Evolutionary conservation across 2,329 filamentous ascomycete species (phyloP).

Genomic region (Drechslerella stenobrocha): DNA sequence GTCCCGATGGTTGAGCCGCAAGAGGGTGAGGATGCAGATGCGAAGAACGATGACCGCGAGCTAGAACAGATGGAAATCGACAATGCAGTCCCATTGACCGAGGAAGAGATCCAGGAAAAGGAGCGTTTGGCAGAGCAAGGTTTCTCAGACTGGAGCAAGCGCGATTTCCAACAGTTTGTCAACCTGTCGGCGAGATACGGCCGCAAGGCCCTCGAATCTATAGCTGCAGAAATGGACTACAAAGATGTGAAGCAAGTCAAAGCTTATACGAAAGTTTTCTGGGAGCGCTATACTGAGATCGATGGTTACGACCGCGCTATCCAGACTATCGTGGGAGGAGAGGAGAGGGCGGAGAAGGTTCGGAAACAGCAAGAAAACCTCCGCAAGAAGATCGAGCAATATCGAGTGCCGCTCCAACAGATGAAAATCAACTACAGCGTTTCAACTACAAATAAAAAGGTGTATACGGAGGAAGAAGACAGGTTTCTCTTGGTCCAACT

Average conservation of each 20-base stretch:
- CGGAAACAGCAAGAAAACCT: conserved; percentile 92
- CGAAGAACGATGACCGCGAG: conserved; percentile 81
- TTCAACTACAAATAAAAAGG: conserved; percentile 99
- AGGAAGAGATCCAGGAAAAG: conserved; percentile 88
- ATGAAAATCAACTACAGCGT: conserved; percentile 99
- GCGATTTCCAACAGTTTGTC: conserved; percentile 97
- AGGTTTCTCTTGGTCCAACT: conserved; percentile 91
- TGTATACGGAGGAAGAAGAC: conserved; percentile 98
- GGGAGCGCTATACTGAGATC: conserved; percentile 91
- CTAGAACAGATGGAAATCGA: conserved; percentile 91
- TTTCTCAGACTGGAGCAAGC: conserved; percentile 91
- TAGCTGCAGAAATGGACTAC: conserved; percentile 86
- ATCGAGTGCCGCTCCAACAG: conserved; percentile 95
- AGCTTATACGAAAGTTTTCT: conserved; percentile 91
- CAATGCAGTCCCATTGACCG: conserved; percentile 80
- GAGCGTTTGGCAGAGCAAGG: conserved; percentile 77
- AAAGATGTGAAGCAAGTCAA: conserved; percentile 84
- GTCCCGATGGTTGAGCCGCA: conserved; percentile 73
- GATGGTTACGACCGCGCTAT: conserved; percentile 86
- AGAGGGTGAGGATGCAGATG: conserved; percentile 72
- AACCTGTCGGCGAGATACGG: conserved; percentile 94
- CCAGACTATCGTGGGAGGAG: conserved; percentile 85
- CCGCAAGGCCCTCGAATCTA: conserved; percentile 79
- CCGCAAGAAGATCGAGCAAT: conserved; percentile 91
- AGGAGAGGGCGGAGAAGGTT: conserved; percentile 84